Conservation (phyloP, 345 rosid genomes). For the Linum trigynum region DNA sequence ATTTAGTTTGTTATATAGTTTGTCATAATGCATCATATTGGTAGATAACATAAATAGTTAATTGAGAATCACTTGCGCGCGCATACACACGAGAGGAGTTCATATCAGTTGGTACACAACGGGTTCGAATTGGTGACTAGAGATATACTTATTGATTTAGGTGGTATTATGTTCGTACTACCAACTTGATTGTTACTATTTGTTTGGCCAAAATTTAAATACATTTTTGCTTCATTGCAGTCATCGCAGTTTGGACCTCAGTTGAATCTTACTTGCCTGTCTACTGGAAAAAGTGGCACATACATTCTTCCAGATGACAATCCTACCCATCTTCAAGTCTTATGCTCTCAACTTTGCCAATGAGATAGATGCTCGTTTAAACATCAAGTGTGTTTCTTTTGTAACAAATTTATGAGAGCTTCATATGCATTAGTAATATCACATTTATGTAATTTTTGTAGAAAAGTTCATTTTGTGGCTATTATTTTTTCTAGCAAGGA, state of each 20-base stretch:
- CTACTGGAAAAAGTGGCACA: neutral
- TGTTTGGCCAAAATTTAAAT: neutral
- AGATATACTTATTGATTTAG: no score
- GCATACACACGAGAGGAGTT: no score
- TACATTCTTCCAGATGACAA: neutral
- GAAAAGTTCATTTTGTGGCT: no score
- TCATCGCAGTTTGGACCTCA: neutral
- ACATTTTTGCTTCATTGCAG: neutral
- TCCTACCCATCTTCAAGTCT: neutral
- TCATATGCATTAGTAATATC: no score
- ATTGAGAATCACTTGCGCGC: neutral
- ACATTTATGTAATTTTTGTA: neutral
- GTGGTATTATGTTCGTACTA: neutral
- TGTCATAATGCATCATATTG: no score
- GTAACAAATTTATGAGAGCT: neutral
- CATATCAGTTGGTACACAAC: no score
- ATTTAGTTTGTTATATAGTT: neutral
- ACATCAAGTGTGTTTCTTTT: neutral
- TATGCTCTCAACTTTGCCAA: neutral
- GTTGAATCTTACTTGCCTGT: neutral
- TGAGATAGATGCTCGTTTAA: neutral
- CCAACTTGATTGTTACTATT: neutral
- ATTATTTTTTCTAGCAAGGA: neutral
- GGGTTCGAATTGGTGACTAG: no score
- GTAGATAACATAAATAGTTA: no score